Evolutionary conservation across 371 early-diverging fungal species (phyloP), one percentile per base, ranked within the genome.

Genomic region (Apophysomyces sp.): DNA sequence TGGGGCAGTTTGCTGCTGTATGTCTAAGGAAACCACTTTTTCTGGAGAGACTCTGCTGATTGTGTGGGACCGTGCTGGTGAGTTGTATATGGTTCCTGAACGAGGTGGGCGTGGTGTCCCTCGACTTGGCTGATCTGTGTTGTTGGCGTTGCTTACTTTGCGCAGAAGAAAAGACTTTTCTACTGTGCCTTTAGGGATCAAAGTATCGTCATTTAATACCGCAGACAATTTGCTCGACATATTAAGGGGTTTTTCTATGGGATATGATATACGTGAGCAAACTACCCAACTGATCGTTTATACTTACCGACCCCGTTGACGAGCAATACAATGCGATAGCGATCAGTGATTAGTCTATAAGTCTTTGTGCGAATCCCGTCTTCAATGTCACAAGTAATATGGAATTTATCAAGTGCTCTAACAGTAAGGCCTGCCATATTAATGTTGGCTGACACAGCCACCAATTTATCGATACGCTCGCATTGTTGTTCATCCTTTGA

Each of bases 341-440:
- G 65, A 9, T 28, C 29, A 13, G 60, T 44, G n/a, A 44, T 44
- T 21, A 44, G 11, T 9, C 4, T n/a, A 21, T 21, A 44, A 4
- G 31, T 6, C 13, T 44, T 41, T 16, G 51, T 28, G 26, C 26
- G 58, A 6, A 12, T 12, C 18, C 57, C 63, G 32, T 53, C 26
- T 24, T 63, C 63, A 37, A 59, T 67, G 30, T 64, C 58, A 7
- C 61, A 59, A n/a, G 53, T 28, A 30, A 81, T 64, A 57, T 81
- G 82, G 37, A 81, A 81, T 16, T 81, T 81, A 24, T 81, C 82
- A n/a, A 78, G 37, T 0, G 79, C 77, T 21, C 66, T 71, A 2
- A 32, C 53, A 1, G 68, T 73, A 18, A 77, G 60, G 5, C 76
- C 82, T 1, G 69, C 63, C 29, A 81, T 74, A 2, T 61, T 57